phyloP scores from a whole-genome alignment of 2,329 filamentous ascomycete genomes.

The Aspergillus sojae region DNA sequence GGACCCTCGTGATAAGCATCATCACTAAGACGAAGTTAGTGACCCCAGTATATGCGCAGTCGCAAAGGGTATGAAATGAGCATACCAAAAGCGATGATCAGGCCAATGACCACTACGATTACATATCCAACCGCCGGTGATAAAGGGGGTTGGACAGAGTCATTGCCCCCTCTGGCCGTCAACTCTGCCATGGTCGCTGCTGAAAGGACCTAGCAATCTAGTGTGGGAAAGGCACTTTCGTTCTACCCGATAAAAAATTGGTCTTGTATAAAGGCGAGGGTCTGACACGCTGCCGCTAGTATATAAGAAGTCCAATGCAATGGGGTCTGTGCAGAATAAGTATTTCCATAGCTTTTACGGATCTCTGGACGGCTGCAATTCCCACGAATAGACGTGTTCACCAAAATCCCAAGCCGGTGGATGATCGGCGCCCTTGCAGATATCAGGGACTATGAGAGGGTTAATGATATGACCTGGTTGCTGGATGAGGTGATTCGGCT shows the following conservation, averaged over 20 bases:
- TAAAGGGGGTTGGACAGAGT: conserved; percentile 35
- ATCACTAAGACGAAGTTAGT: conserved; percentile 38
- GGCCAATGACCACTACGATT: conserved; percentile 45
- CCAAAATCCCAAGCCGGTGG: background rate
- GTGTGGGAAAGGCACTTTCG: too few species aligned
- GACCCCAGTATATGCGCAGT: accelerated
- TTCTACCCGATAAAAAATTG: too few species aligned
- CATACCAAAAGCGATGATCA: conserved; percentile 45
- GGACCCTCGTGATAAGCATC: conserved; percentile 50
- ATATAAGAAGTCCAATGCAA: too few species aligned
- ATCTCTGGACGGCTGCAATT: too few species aligned
- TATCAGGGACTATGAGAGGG: background rate
- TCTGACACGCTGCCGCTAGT: background rate
- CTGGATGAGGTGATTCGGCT: background rate
- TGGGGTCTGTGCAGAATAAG: background rate
- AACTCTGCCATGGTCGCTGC: conserved; percentile 7
- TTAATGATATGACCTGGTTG: background rate
- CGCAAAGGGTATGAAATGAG: background rate
- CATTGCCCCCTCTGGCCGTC: conserved; percentile 19
- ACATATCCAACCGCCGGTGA: conserved; percentile 47
- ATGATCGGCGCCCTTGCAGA: background rate
- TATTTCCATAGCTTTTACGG: background rate
- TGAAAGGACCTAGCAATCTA: background rate
- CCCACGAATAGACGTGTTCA: background rate
- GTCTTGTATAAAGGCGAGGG: accelerated